Percentiles rank a stretch among this genome's conserved stretches.
Evolutionary conservation across 2,329 filamentous ascomycete species (phyloP).

Genomic region (Neoarthrinium moseri): DNA sequence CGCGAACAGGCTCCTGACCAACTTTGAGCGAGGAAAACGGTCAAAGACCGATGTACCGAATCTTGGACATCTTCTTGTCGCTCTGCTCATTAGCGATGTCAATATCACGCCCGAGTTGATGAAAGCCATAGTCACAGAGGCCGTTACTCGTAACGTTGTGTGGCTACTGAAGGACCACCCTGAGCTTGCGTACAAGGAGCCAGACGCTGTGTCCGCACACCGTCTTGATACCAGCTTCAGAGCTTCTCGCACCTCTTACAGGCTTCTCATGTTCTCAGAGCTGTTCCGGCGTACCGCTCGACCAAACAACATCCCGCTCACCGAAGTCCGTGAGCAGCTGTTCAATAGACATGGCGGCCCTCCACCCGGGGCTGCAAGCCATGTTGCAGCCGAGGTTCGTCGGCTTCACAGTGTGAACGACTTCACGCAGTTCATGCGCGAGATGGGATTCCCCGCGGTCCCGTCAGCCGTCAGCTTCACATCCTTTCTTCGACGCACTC

Average conservation of each 20-base stretch:
- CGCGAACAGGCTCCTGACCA: constrained; percentile 38
- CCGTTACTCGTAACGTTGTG: constrained; percentile 49
- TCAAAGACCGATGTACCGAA: constrained; percentile 43
- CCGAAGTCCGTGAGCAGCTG: constrained; percentile 39
- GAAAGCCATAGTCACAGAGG: constrained; percentile 44
- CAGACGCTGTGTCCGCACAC: constrained; percentile 38
- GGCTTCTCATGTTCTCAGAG: constrained; percentile 51
- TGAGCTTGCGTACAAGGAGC: constrained; percentile 46
- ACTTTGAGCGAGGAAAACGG: constrained; percentile 36
- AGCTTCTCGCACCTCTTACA: constrained; percentile 45
- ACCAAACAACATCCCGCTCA: constrained; percentile 32
- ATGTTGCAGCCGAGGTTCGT: constrained; percentile 40
- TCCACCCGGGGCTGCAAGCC: constrained; percentile 35
- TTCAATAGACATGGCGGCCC: constrained; percentile 46
- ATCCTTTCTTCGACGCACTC: constrained; percentile 30
- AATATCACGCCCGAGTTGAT: constrained; percentile 36
- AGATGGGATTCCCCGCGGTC: constrained; percentile 37
- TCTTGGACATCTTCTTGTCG: constrained; percentile 46
- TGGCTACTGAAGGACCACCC: constrained; percentile 46
- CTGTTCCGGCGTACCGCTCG: constrained; percentile 46
- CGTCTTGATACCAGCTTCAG: constrained; percentile 45
- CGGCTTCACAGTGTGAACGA: constrained; percentile 38
- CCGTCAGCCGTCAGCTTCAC: constrained; percentile 28
- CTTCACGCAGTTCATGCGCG: constrained; percentile 40
- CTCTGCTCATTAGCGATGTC: constrained; percentile 42